These are phyloP conservation scores for Calonectria leucothoes DNA, from an alignment of 2,329 filamentous ascomycete genomes.

Conservation along the genomic window DNA sequence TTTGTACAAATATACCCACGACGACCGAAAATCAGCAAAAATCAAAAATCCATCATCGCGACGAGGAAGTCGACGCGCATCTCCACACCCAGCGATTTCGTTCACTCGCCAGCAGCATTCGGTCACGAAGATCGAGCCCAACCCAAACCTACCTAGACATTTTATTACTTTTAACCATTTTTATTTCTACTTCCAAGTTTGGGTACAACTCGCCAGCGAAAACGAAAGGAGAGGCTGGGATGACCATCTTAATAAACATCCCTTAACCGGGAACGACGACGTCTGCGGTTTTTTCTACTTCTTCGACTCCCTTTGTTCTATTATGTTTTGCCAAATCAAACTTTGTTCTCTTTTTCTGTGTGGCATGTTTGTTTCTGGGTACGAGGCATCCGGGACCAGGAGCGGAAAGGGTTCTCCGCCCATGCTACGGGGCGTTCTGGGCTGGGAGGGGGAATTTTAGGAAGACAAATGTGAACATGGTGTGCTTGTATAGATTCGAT, in stretches of 20 bases:
- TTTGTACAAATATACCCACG: slow-evolving; percentile 47
- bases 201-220: slow-evolving; percentile 38
- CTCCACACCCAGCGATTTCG: slow-evolving; percentile 37
- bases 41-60: slow-evolving; percentile 36
- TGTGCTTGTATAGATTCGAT: slow-evolving; percentile 46
- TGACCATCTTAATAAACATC: slow-evolving; percentile 36
- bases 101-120: slow-evolving; percentile 36
- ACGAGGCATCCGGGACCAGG: slow-evolving; percentile 42
- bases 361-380: slow-evolving; percentile 43
- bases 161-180: slow-evolving; percentile 42
- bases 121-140: slow-evolving; percentile 37
- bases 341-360: slow-evolving; percentile 35
- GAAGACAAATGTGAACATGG: slow-evolving; percentile 45
- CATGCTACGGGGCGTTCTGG: slow-evolving; percentile 45
- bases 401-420: slow-evolving; percentile 40
- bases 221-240: slow-evolving; percentile 32
- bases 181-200: slow-evolving; percentile 41
- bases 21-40: slow-evolving; percentile 35
- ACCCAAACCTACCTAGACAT: slow-evolving; percentile 43
- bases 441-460: slow-evolving; percentile 39
- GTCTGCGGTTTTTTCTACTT: slow-evolving; percentile 28
- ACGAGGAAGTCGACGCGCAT: slow-evolving; percentile 37
- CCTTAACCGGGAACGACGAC: slow-evolving; percentile 34
- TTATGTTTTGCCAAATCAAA: slow-evolving; percentile 15
- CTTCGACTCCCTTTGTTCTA: slow-evolving; percentile 19